Evolutionary conservation across 768 basidiomycete genomes (phyloP).

Genomic region (Atractiella rhizophila): DNA sequence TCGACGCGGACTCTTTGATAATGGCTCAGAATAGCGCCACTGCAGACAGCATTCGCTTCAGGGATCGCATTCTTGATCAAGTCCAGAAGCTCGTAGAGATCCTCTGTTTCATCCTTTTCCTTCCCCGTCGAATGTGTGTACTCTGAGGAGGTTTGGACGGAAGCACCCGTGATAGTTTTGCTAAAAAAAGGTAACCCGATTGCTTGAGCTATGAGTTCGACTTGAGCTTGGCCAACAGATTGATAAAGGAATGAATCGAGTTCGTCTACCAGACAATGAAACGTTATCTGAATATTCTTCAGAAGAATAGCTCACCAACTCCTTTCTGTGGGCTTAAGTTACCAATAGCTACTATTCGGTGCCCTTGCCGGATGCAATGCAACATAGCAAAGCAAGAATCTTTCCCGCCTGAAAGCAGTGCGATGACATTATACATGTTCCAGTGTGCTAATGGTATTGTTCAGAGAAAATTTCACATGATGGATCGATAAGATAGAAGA

Average conservation of each 20-base stretch:
- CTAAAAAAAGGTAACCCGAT: slow-evolving; percentile 67
- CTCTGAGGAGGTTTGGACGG: slow-evolving; percentile 55
- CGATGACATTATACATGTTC: slow-evolving; percentile 89
- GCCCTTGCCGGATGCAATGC: slow-evolving; percentile 63
- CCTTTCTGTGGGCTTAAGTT: slow-evolving; percentile 60
- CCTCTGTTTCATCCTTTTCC: slow-evolving; percentile 73
- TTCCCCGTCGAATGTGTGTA: slow-evolving; percentile 26
- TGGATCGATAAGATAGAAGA: too few species aligned
- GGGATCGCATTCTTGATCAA: slow-evolving; percentile 30
- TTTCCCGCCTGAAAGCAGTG: slow-evolving; percentile 85
- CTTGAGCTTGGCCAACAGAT: slow-evolving; percentile 89
- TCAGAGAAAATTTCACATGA: too few species aligned
- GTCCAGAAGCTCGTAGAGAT: slow-evolving; percentile 46
- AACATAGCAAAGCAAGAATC: slow-evolving; percentile 88
- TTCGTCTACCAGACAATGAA: slow-evolving; percentile 41
- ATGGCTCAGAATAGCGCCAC: slow-evolving; percentile 89
- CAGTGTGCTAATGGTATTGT: too few species aligned
- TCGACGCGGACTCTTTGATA: slow-evolving; percentile 93
- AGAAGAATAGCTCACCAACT: slow-evolving; percentile 37
- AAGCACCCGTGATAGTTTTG: slow-evolving; percentile 49
- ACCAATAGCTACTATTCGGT: slow-evolving; percentile 65
- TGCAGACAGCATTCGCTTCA: slow-evolving; percentile 60
- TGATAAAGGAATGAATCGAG: slow-evolving; percentile 96
- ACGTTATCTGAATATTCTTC: background rate
- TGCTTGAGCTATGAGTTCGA: slow-evolving; percentile 59